phyloP scores from a whole-genome alignment of 306 rosid genomes.

The Begonia loranthoides region DNA sequence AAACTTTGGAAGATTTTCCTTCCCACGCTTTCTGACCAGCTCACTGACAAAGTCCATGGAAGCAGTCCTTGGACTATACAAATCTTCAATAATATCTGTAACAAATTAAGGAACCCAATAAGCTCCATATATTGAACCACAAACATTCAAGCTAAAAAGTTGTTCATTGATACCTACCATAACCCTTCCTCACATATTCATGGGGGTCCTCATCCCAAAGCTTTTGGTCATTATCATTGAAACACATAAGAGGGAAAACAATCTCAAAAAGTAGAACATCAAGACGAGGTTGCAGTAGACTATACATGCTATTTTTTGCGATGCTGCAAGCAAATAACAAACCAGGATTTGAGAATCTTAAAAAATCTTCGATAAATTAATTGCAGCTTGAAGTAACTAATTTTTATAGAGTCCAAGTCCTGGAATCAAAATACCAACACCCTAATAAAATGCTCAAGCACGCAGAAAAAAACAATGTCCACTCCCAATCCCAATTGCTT shows the following conservation, averaged over 20 bases:
- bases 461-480: no score
- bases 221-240: constrained; percentile 78
- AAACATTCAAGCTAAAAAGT: constrained; percentile 3
- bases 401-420: no score
- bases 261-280: constrained; percentile 84
- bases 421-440: no score
- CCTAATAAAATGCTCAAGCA: no score
- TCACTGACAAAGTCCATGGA: constrained; percentile 96
- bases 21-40: constrained; percentile 89
- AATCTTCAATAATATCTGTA: constrained; percentile 88
- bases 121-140: constrained; percentile 3
- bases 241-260: constrained; percentile 93
- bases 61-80: constrained; percentile 96
- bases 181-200: constrained; percentile 97
- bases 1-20: constrained; percentile 85
- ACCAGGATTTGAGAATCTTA: no score
- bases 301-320: constrained; percentile 72
- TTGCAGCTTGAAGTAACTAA: no score
- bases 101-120: constrained; percentile 12
- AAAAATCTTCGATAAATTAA: no score
- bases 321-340: constrained; percentile 39
- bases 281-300: constrained; percentile 72
- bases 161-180: constrained; percentile 42
- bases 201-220: constrained; percentile 99
- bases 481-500: no score